Evolutionary conservation across 345 rosid species (phyloP).

Genomic region (Eucalyptus rudis): DNA sequence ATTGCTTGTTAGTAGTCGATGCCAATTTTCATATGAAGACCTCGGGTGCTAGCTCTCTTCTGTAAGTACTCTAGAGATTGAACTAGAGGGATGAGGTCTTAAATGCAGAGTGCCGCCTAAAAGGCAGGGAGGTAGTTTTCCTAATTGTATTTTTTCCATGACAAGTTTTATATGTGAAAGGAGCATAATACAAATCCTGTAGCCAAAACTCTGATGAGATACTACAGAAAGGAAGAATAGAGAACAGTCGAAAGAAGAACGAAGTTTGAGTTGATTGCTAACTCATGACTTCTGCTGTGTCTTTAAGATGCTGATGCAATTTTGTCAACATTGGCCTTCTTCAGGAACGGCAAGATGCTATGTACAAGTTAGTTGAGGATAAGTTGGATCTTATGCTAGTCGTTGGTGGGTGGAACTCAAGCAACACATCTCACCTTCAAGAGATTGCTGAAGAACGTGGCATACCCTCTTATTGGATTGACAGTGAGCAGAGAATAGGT

Average conservation of each 20-base stretch:
- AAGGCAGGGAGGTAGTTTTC: background rate
- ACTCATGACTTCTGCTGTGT: background rate
- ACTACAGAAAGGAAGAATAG: background rate
- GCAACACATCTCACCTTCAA: slow-evolving; percentile 98
- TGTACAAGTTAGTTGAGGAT: slow-evolving; percentile 81
- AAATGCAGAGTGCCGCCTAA: background rate
- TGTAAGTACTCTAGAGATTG: background rate
- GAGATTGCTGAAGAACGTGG: slow-evolving; percentile 82
- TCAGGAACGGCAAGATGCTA: slow-evolving; percentile 97
- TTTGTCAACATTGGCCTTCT: background rate
- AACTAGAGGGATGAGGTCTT: background rate
- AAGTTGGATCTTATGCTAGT: slow-evolving; percentile 83
- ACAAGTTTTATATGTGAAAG: background rate
- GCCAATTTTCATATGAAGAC: background rate
- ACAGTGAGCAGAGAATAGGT: slow-evolving; percentile 76
- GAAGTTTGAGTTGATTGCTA: background rate
- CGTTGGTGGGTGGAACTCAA: slow-evolving; percentile 96
- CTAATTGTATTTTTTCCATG: background rate
- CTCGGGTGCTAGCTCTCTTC: background rate
- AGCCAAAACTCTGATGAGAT: background rate
- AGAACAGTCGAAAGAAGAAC: background rate
- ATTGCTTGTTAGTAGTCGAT: background rate
- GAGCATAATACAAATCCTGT: background rate
- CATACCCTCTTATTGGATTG: slow-evolving; percentile 93
- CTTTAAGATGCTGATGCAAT: background rate